Conservation (phyloP, 768 basidiomycete species). For the Suillus bovinus region DNA sequence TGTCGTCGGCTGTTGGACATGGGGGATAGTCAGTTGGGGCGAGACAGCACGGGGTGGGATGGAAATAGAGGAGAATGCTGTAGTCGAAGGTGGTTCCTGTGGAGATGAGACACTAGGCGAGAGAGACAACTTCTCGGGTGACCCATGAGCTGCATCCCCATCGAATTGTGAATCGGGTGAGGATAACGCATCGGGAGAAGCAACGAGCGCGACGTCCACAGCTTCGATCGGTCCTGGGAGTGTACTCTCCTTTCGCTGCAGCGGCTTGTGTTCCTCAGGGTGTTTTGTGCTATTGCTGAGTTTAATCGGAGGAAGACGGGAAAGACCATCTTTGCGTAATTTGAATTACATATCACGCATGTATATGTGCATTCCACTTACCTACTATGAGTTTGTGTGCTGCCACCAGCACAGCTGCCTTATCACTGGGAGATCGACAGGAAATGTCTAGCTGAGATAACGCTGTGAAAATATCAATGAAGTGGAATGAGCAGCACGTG, state of each 20-base stretch:
- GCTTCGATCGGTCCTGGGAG: not conserved
- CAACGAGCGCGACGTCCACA: not conserved
- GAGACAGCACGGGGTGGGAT: conserved; percentile 10
- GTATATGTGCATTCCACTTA: conserved; percentile 35
- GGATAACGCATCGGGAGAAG: conserved; percentile 10
- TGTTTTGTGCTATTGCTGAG: conserved; percentile 63
- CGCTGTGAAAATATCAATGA: conserved; percentile 35
- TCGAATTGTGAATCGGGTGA: conserved; percentile 5
- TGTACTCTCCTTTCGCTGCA: not conserved
- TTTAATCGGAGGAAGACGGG: conserved; percentile 69
- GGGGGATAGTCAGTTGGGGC: conserved; percentile 13
- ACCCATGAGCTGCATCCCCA: conserved; percentile 5
- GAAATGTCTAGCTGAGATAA: conserved; percentile 50
- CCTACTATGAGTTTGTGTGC: conserved; percentile 89
- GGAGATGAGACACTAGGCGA: conserved; percentile 11
- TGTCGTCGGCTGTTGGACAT: conserved; percentile 41
- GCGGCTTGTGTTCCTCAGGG: conserved; percentile 20
- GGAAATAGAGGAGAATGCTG: conserved; percentile 1
- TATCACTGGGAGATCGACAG: conserved; percentile 68
- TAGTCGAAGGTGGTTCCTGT: not conserved
- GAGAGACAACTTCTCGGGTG: conserved; percentile 11
- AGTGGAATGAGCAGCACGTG: conserved; percentile 28
- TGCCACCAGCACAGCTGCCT: conserved; percentile 76
- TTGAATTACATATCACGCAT: not conserved
- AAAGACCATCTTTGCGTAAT: conserved; percentile 62